Percentiles rank a stretch among this genome's conserved stretches.
phyloP scores from a whole-genome alignment of 2,329 filamentous ascomycete species.

The Fusarium nodosum region DNA sequence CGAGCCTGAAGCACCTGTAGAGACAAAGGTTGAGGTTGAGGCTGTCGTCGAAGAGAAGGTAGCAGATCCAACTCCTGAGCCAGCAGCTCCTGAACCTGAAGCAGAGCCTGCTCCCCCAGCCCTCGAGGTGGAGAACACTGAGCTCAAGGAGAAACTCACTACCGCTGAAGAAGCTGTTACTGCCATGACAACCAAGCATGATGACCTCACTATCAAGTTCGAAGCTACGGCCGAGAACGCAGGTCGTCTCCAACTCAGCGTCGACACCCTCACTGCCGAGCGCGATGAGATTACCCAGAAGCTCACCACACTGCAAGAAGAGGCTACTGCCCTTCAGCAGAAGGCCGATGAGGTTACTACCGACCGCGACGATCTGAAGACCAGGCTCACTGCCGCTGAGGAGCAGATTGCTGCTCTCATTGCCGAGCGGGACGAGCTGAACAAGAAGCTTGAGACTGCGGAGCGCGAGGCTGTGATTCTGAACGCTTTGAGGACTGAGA shows the following conservation, averaged over 20 bases:
- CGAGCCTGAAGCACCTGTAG: not conserved
- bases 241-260: slow-evolving; percentile 19
- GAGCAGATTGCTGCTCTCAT: slow-evolving; percentile 31
- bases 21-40: slow-evolving; percentile 1
- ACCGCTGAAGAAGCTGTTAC: slow-evolving; percentile 15
- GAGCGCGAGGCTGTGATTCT: slow-evolving; percentile 43
- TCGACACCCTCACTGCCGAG: slow-evolving; percentile 35
- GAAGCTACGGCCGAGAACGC: slow-evolving; percentile 30
- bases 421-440: slow-evolving; percentile 32
- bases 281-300: slow-evolving; percentile 46
- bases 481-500: slow-evolving; percentile 43
- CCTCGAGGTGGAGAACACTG: slow-evolving; percentile 35
- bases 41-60: slow-evolving; percentile 5
- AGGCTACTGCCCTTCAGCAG: slow-evolving; percentile 33
- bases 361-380: slow-evolving; percentile 38
- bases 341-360: slow-evolving; percentile 37
- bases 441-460: slow-evolving; percentile 42
- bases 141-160: slow-evolving; percentile 40
- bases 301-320: slow-evolving; percentile 35
- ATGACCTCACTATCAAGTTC: slow-evolving; percentile 23
- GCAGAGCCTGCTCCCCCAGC: slow-evolving; percentile 20
- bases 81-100: slow-evolving; percentile 19
- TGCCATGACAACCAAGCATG: slow-evolving; percentile 6
- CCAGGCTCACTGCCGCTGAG: slow-evolving; percentile 34
- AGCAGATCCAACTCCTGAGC: slow-evolving; percentile 26